phyloP scores from a whole-genome alignment of 2,329 filamentous ascomycete species.

The Neurospora sp. region DNA sequence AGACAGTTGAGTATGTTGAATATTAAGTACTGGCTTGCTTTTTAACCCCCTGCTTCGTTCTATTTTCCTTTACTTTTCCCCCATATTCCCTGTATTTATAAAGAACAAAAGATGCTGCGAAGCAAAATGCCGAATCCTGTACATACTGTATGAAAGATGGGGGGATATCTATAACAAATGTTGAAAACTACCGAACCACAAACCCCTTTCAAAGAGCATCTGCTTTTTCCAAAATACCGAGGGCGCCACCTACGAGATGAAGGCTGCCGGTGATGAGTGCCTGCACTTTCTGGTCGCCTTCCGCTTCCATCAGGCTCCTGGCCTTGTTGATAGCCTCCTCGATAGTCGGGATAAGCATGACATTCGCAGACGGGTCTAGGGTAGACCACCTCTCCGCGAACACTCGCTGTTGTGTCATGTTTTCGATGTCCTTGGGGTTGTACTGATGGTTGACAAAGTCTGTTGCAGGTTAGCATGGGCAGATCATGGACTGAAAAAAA shows the following conservation, averaged over 20 bases:
- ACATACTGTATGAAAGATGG: background rate
- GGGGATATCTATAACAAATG: background rate
- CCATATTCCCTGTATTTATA: background rate
- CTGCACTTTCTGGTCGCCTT: conserved; percentile 27
- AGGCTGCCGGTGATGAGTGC: conserved; percentile 39
- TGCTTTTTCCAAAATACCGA: conserved; percentile 22
- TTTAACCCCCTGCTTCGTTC: background rate
- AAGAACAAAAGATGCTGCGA: background rate
- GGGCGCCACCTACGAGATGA: conserved; percentile 33
- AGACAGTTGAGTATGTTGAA: conserved; percentile 13
- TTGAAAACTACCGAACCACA: background rate
- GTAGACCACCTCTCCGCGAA: conserved; percentile 41
- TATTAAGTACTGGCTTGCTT: conserved; percentile 1
- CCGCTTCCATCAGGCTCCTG: conserved; percentile 23
- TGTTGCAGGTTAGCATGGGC: conserved; percentile 13
- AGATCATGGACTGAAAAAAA: background rate
- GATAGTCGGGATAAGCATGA: conserved; percentile 41
- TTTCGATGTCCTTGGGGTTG: conserved; percentile 39
- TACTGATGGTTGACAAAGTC: conserved; percentile 49
- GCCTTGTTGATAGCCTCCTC: conserved; percentile 43
- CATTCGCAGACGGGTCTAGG: conserved; percentile 35
- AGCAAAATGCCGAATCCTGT: background rate
- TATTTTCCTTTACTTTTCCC: background rate
- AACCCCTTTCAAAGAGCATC: conserved; percentile 16
- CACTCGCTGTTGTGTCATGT: conserved; percentile 40